Base-by-base conservation (phyloP, 352 stramenopile genomes). In the Elongisporangium prolatum region DNA sequence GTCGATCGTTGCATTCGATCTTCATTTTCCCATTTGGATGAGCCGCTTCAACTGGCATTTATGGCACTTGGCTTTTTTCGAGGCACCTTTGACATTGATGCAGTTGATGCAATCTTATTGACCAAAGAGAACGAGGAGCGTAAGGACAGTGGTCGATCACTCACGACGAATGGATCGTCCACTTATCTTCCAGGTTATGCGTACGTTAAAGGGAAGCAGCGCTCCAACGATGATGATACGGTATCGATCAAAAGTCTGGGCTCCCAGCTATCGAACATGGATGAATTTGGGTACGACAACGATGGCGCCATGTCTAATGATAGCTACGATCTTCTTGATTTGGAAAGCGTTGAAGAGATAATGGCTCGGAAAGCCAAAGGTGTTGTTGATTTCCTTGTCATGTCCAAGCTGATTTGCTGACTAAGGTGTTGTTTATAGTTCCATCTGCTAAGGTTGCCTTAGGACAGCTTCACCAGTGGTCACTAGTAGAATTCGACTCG, bases 1-100 rank as follows among this genome's bases (percentile, higher is more conserved):
- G 69, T 91, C 11, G 84, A 93, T 49, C 75, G 80, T 7, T 93
- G 79, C 49, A 93, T 93, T 48, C 81, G 84, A 5, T 91, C 84
- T 16, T 93, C 84, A 1, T 91, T 93, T 65, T 86, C 74, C 25
- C 84, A 91, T 49, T 64, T 93, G 25, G 78, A 90, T 2, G 74
- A 87, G 28, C 68, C 80, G 8, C 65, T 91, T 20, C 77, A 74
- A n/a, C 66, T 91, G 18, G 84, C 81, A 1, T 93, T 93, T 50
- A 91, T 93, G 81, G 81, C 78, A 17, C 75, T 93, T 25, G 84
- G 84, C 13, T 89, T 93, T 49, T 93, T 93, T 57, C 80, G 84
- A 21, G 81, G 84, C 52, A 87, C 68, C 18, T 93, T 93, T 34
- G 80, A 91, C 48, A 68, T 86, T 18, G 70, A 84, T 53, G 84